Evolutionary conservation across 2,329 filamentous ascomycete species (phyloP), one percentile per base, ranked within the genome.

Genomic region (Penicillium sp.): DNA sequence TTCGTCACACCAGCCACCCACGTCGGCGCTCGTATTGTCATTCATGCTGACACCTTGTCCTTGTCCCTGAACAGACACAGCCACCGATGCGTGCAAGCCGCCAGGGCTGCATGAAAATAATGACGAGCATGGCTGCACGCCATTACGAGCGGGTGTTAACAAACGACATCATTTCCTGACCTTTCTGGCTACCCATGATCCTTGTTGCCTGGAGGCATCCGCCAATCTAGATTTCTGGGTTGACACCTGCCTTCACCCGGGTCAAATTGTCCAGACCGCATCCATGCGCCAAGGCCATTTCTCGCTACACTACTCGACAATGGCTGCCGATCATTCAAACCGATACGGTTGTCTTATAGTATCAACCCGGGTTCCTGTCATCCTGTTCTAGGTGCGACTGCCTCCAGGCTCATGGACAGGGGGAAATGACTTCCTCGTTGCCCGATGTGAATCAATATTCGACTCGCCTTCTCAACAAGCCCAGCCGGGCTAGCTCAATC

Each of bases 401-500:
- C 18, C 18, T 27, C 8, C 18, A 31, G 11, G 14, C 2, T 29
- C 46, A 20, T 40, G 20, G 15, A 26, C 2, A 23, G 14, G 18
- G 22, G 14, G 27, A 11, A 11, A 25, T 35, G 12, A 27, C 6
- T 5, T 22, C 11, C 5, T 45, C 31, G 1, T 23, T 6, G 22
- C 15, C 18, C 22, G 9, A 49, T 40, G 5, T 40, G 20, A 49
- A 27, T 40, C 46, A n/a, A 12, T 40, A n/a, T 26, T 18, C 20
- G 22, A 9, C 22, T 6, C 2, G 2, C 8, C 22, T 14, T 8
- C 12, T 22, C 37, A 40, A 40, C 37, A 40, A 40, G 55, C 53
- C 48, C 53, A 48, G 76, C 76, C 71, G 70, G 75, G 75, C 73
- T 78, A 78, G 76, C 76, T 79, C 76, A 79, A 79, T 79, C 75